These are phyloP conservation scores for Takashimella tepidaria DNA, from an alignment of 1,284 basidiomycete species.

Conservation along the genomic window DNA sequence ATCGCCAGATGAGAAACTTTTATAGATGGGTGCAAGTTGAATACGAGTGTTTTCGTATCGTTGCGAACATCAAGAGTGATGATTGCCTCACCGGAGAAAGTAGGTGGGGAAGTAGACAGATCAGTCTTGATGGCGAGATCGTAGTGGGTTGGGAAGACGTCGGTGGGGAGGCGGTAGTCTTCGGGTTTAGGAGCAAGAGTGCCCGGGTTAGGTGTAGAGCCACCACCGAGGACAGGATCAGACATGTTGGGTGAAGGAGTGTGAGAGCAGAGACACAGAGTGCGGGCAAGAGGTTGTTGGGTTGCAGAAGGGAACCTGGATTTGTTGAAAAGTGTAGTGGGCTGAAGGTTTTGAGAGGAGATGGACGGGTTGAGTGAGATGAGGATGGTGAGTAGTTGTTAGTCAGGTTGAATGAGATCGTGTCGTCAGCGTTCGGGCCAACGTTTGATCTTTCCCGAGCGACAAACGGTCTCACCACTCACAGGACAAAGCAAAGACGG, in stretches of 20 bases:
- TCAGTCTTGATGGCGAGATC: slow-evolving; percentile 77
- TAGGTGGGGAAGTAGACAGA: slow-evolving; percentile 57
- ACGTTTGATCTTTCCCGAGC: too few species aligned
- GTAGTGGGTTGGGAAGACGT: slow-evolving; percentile 64
- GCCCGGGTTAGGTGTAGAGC: slow-evolving; percentile 8
- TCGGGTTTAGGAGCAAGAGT: slow-evolving; percentile 3
- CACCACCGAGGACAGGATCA: slow-evolving; percentile 23
- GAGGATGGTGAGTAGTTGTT: not conserved
- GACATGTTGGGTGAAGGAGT: slow-evolving; percentile 9
- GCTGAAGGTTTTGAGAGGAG: too few species aligned
- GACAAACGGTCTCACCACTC: too few species aligned
- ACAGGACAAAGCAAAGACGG: too few species aligned
- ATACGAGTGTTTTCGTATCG: slow-evolving; percentile 59
- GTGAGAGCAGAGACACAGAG: slow-evolving; percentile 16
- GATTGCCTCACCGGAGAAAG: slow-evolving; percentile 71
- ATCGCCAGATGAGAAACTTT: slow-evolving; percentile 64
- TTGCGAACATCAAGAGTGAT: slow-evolving; percentile 69
- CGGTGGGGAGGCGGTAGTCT: slow-evolving; percentile 67
- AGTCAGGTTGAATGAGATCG: too few species aligned
- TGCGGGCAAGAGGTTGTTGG: not conserved
- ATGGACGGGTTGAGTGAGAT: not conserved
- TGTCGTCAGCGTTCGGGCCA: too few species aligned
- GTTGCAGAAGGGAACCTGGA: too few species aligned
- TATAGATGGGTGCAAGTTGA: slow-evolving; percentile 66
- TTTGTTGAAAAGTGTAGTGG: too few species aligned